These are phyloP conservation scores for Xylaria sp. DNA, from an alignment of 2,329 filamentous ascomycete genomes.

Conservation along the genomic window DNA sequence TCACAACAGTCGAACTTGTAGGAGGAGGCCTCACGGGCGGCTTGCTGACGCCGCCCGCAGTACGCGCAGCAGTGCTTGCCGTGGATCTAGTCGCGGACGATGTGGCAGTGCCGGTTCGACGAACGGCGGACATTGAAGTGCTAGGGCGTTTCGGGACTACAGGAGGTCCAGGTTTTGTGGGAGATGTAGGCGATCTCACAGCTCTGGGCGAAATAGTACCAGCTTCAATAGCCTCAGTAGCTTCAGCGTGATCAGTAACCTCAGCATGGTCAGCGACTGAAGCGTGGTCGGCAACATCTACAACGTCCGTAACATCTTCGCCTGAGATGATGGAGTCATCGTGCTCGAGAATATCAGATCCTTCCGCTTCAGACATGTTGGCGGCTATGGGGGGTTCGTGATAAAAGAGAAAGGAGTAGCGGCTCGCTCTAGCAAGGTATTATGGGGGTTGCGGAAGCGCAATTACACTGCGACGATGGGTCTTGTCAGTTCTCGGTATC, in stretches of 20 bases:
- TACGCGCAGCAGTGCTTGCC: constrained; percentile 31
- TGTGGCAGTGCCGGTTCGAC: constrained; percentile 33
- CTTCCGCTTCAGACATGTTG: constrained; percentile 45
- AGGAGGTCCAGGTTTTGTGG: constrained; percentile 32
- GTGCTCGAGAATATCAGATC: constrained; percentile 40
- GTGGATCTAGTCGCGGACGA: constrained; percentile 27
- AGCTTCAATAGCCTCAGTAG: constrained; percentile 18
- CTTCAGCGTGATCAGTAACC: constrained; percentile 7
- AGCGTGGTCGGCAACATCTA: constrained; percentile 18
- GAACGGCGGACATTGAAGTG: constrained; percentile 30
- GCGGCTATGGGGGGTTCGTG: constrained; percentile 6
- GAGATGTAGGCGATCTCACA: constrained; percentile 29
- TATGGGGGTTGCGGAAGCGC: constrained; percentile 2
- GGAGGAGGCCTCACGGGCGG: constrained; percentile 46
- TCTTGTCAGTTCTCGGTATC: constrained; percentile 16
- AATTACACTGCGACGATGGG: constrained; percentile 13
- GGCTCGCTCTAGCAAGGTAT: constrained; percentile 7
- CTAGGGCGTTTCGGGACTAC: constrained; percentile 36
- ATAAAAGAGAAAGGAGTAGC: background rate
- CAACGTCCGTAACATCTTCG: constrained; percentile 32
- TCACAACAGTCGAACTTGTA: constrained; percentile 31
- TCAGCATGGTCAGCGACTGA: too few species aligned
- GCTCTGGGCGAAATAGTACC: background rate
- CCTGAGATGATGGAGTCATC: constrained; percentile 38
- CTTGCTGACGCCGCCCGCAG: constrained; percentile 41